These are phyloP conservation scores for Cladobotryum protrusum DNA, from an alignment of 2,329 filamentous ascomycete species.

Conservation along the genomic window DNA sequence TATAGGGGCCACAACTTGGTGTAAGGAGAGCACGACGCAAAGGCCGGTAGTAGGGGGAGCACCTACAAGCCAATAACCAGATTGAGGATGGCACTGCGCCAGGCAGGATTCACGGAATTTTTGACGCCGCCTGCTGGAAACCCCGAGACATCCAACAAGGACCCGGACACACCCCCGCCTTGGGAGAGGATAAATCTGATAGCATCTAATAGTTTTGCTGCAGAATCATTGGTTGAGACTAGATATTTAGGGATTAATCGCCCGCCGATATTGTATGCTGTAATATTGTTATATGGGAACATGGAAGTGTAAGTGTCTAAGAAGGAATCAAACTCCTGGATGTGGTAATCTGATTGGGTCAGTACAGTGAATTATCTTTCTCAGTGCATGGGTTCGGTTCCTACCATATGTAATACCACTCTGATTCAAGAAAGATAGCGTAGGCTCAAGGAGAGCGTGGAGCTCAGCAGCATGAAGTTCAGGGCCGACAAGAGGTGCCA, in stretches of 20 bases:
- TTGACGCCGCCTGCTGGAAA: neutral
- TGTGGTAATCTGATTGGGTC: neutral
- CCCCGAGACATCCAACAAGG: neutral
- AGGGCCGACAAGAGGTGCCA: slow-evolving; percentile 2
- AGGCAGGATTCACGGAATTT: slow-evolving; percentile 1
- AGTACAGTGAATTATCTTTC: neutral
- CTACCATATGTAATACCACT: slow-evolving; percentile 2
- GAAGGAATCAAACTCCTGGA: slow-evolving; percentile 2
- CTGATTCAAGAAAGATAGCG: neutral
- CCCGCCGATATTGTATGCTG: slow-evolving; percentile 1
- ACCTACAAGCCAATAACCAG: slow-evolving; percentile 2
- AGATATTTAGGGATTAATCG: slow-evolving; percentile 1
- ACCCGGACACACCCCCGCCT: neutral
- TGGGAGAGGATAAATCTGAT: neutral
- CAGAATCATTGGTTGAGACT: neutral
- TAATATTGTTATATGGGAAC: slow-evolving; percentile 1
- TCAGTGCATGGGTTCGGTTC: neutral
- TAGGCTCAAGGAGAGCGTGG: slow-evolving; percentile 2
- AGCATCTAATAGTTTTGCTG: neutral
- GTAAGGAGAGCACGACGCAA: neutral
- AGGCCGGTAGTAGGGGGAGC: neutral
- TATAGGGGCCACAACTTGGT: neutral
- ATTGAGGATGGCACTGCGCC: neutral
- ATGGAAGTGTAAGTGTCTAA: neutral
- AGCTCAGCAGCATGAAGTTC: slow-evolving; percentile 1